Percentiles rank a stretch among this genome's conserved stretches.
Conservation (phyloP, 2,329 filamentous ascomycete species). For the Fusarium agapanthi region DNA sequence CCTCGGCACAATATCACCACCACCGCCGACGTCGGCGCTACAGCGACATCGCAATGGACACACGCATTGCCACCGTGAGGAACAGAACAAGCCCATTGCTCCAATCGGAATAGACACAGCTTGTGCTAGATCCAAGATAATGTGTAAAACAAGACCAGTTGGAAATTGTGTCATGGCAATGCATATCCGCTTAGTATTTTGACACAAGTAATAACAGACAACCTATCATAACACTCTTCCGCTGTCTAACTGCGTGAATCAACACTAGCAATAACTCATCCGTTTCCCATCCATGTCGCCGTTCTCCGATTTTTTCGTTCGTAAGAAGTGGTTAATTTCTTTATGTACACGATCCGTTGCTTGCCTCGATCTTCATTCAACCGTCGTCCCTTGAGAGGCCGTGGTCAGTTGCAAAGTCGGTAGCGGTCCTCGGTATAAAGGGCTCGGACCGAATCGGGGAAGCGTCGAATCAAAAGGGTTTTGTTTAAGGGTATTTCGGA, state of each 20-base stretch:
- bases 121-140: not conserved
- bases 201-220: conserved; percentile 29
- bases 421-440: conserved; percentile 2
- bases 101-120: not conserved
- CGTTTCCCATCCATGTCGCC: conserved; percentile 24
- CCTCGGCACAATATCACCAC: not conserved
- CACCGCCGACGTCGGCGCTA: conserved; percentile 5
- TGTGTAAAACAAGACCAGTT: not conserved
- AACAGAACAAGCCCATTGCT: not conserved
- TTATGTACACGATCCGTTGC: conserved; percentile 40
- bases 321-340: conserved; percentile 38
- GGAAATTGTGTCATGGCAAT: not conserved
- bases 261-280: conserved; percentile 9
- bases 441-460: conserved; percentile 4
- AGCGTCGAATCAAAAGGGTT: conserved; percentile 23
- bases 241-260: conserved; percentile 34
- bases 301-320: conserved; percentile 15
- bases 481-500: conserved; percentile 26
- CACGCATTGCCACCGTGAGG: not conserved
- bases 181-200: conserved; percentile 30
- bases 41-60: conserved; percentile 1
- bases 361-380: conserved; percentile 2
- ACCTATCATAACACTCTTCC: conserved; percentile 40
- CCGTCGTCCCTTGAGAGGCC: not conserved
- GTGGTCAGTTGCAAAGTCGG: conserved; percentile 1